Evolutionary conservation across 345 rosid species (phyloP).

Genomic region (Gossypium australe): DNA sequence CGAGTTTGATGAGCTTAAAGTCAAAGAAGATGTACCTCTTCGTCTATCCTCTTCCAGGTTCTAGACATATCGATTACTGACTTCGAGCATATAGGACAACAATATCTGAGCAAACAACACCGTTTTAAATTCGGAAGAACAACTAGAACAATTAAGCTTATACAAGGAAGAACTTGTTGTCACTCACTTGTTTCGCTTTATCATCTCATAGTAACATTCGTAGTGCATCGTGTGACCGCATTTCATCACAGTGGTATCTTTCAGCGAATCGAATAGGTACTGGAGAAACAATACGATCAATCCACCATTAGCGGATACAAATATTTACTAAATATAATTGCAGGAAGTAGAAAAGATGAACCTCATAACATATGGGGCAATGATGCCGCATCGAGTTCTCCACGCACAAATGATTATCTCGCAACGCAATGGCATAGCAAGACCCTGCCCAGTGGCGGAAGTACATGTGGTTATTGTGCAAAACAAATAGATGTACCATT

Average conservation of each 20-base stretch:
- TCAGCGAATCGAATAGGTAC: constrained; percentile 91
- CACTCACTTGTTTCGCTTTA: constrained; percentile 71
- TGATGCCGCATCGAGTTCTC: constrained; percentile 98
- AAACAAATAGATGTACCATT: background rate
- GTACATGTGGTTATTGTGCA: background rate
- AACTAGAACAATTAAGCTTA: background rate
- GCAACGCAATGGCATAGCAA: constrained; percentile 63
- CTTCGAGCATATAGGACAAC: constrained; percentile 95
- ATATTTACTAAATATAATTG: background rate
- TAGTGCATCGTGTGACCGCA: constrained; percentile 97
- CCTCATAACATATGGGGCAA: constrained; percentile 98
- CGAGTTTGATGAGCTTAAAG: constrained; percentile 9
- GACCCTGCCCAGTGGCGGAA: constrained; percentile 43
- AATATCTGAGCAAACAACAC: constrained; percentile 35
- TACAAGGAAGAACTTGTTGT: background rate
- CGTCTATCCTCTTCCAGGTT: constrained; percentile 83
- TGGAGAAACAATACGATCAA: constrained; percentile 28
- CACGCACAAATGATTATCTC: constrained; percentile 72
- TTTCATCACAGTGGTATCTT: constrained; percentile 87
- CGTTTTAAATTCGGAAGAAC: constrained; percentile 6
- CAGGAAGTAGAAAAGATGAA: constrained; percentile 20
- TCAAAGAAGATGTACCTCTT: constrained; percentile 52
- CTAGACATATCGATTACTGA: constrained; percentile 86
- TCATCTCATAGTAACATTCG: constrained; percentile 84
- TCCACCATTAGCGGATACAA: constrained; percentile 5